Evolutionary conservation across 352 stramenopile genomes (phyloP).

Genomic region (Phytophthora nicotianae): DNA sequence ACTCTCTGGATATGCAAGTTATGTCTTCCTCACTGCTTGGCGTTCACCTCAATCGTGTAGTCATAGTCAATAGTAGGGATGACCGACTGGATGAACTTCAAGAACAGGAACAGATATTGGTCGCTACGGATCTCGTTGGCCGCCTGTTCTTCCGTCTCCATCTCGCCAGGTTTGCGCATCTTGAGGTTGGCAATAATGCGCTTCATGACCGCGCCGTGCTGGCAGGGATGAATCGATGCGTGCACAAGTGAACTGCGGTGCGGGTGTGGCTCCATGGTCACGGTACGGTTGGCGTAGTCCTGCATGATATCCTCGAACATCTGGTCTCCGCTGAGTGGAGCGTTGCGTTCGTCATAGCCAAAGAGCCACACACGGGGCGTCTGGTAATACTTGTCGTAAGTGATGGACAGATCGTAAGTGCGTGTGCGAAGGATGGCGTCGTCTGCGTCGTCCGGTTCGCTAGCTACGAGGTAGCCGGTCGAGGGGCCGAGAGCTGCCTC

Average conservation of each 20-base stretch:
- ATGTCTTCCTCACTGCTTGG: slow-evolving; percentile 44
- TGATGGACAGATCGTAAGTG: slow-evolving; percentile 99
- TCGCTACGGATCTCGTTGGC: slow-evolving; percentile 86
- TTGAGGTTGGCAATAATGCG: slow-evolving; percentile 96
- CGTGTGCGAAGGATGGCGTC: slow-evolving; percentile 94
- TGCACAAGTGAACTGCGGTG: slow-evolving; percentile 90
- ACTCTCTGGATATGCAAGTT: slow-evolving; percentile 1
- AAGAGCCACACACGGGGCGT: slow-evolving; percentile 98
- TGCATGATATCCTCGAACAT: slow-evolving; percentile 99
- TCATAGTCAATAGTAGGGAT: slow-evolving; percentile 99
- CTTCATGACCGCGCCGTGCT: slow-evolving; percentile 99
- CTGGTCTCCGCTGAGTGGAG: slow-evolving; percentile 89
- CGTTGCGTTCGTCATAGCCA: slow-evolving; percentile 92
- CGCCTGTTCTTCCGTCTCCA: slow-evolving; percentile 33
- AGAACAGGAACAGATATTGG: slow-evolving; percentile 99
- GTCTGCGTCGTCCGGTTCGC: slow-evolving; percentile 85
- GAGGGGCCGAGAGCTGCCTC: slow-evolving; percentile 47
- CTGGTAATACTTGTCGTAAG: slow-evolving; percentile 99
- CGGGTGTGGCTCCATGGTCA: slow-evolving; percentile 98
- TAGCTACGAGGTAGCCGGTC: slow-evolving; percentile 62
- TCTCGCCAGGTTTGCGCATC: slow-evolving; percentile 38
- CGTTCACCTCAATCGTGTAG: slow-evolving; percentile 98
- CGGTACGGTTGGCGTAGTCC: slow-evolving; percentile 99
- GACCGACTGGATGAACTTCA: slow-evolving; percentile 99
- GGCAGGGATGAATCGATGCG: slow-evolving; percentile 97